These are phyloP conservation scores for Neotropicomus parvogracilis DNA, from an alignment of 1,284 basidiomycete genomes.

Conservation along the genomic window DNA sequence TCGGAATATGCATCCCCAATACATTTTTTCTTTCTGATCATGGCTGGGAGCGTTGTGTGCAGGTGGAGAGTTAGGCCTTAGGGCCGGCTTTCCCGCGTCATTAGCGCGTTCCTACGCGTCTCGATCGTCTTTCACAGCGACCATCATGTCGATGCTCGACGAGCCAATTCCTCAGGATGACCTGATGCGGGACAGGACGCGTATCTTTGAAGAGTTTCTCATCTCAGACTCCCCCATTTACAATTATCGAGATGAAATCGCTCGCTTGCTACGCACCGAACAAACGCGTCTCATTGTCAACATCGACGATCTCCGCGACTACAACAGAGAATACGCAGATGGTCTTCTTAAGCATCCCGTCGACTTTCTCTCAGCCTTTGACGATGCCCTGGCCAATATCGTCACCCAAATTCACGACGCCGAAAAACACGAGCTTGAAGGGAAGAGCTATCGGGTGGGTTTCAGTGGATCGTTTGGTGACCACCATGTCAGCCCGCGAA, in stretches of 20 bases:
- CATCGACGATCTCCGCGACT: slow-evolving; percentile 94
- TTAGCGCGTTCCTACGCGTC: slow-evolving; percentile 20
- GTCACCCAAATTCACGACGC: slow-evolving; percentile 75
- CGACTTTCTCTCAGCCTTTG: slow-evolving; percentile 89
- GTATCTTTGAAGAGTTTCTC: slow-evolving; percentile 86
- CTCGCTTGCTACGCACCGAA: slow-evolving; percentile 80
- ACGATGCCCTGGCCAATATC: slow-evolving; percentile 77
- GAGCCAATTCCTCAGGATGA: slow-evolving; percentile 65
- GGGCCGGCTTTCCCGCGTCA: slow-evolving; percentile 31
- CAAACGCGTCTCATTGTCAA: slow-evolving; percentile 92
- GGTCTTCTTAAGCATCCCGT: slow-evolving; percentile 88
- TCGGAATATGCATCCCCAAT: slow-evolving; percentile 7
- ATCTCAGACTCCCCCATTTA: slow-evolving; percentile 71
- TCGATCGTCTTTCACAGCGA: slow-evolving; percentile 5
- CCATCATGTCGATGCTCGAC: slow-evolving; percentile 57
- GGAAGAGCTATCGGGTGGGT: slow-evolving; percentile 84
- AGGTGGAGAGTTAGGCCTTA: too few relatives aligned
- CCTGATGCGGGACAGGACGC: slow-evolving; percentile 68
- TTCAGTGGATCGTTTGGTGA: slow-evolving; percentile 98
- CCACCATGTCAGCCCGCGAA: slow-evolving; percentile 95
- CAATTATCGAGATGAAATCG: slow-evolving; percentile 87
- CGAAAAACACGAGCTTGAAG: slow-evolving; percentile 80
- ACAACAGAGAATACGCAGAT: slow-evolving; percentile 78
- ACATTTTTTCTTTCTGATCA: not conserved
- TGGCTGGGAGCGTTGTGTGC: too few relatives aligned